Base-by-base conservation (phyloP, 352 stramenopile species). In the Peronospora belbahrii region DNA sequence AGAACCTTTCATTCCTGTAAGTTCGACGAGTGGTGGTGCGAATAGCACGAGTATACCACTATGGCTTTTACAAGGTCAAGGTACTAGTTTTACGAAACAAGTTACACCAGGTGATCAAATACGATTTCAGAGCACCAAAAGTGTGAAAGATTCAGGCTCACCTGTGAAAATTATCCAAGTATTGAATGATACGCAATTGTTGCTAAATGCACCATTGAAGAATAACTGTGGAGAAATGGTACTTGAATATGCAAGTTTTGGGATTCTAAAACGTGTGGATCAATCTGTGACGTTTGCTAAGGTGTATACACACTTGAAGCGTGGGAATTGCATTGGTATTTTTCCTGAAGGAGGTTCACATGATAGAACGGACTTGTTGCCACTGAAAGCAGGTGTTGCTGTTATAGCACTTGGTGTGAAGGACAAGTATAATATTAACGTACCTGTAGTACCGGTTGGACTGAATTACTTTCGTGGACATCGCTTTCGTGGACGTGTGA, bases 391-490 rank as follows among this genome's bases (percentile, higher is more conserved):
- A 43, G 96, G 96, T 23, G 92, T 99, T 25, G 93, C 94, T n/a
- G 73, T 98, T 28, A 99, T 99, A 85, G 96, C 96, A 9, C 92
- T 98, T 28, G 92, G 86, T 17, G 91, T 92, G 31, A 87, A 97
- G 42, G 95, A 98, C 67, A 94, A 97, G 67, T 95, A 98, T 69
- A 96, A 95, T 27, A 85, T 98, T 20, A 97, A 90, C 19, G 85
- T 95, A 24, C 92, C 93, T 0, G 97, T 99, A 13, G 91, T 98
- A 22, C 95, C 96, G 4, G 95, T 99, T 31, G 96, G 96, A 6
- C 70, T 99, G 25, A 99, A 97, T 60, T 99, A 99, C 65, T 98
- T 98, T 65, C 79, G 85, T 25, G 92, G 92, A 23, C 95, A 99
- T 57, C 75, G 89, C 40, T 99, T 98, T 75, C 81, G 96, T 41